Evolutionary conservation across 164 flowering plant species (phyloP).

Genomic region (Taxillus chinensis): DNA sequence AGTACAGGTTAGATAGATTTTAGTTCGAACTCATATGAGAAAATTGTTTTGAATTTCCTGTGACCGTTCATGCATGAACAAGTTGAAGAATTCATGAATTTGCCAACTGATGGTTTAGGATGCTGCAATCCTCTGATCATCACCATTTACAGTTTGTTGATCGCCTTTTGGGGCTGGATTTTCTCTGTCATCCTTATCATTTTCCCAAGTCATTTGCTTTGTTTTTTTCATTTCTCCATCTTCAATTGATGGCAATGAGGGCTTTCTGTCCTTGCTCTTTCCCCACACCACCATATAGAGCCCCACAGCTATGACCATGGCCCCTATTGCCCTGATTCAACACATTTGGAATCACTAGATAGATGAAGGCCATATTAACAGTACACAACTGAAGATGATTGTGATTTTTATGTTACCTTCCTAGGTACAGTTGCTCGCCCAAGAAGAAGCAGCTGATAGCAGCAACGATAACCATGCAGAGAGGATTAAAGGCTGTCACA

Average conservation of each 20-base stretch:
- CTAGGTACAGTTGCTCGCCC: constrained; percentile 39
- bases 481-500: constrained; percentile 57
- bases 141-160: no score
- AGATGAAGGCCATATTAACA: not conserved
- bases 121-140: no score
- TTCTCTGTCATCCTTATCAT: not conserved
- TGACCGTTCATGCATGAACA: no score
- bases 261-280: constrained; percentile 29
- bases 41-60: no score
- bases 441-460: constrained; percentile 39
- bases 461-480: constrained; percentile 56
- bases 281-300: constrained; percentile 65
- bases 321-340: constrained; percentile 41
- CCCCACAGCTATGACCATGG: constrained; percentile 42
- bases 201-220: not conserved
- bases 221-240: constrained; percentile 3
- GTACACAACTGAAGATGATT: not conserved
- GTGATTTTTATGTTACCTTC: constrained; percentile 31
- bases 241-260: constrained; percentile 2
- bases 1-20: no score
- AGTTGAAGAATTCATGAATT: no score
- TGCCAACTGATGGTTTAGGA: no score
- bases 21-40: no score
- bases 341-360: not conserved
- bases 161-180: not conserved